phyloP scores from a whole-genome alignment of 768 basidiomycete species.

The Tricholoma sp. region DNA sequence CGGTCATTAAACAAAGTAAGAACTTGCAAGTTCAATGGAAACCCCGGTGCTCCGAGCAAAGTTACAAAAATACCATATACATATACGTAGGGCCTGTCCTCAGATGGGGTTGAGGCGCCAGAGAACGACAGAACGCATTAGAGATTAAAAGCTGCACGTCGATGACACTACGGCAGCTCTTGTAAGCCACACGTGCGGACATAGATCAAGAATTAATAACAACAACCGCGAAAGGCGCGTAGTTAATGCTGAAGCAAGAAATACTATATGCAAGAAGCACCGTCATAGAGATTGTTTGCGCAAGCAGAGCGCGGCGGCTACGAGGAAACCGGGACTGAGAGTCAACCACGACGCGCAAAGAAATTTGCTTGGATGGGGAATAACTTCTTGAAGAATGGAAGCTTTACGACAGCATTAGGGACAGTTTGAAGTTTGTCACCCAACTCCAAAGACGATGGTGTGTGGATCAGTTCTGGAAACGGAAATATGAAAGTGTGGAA shows the following conservation, averaged over 20 bases:
- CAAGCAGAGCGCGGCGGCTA: conserved; percentile 2
- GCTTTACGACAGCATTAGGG: background rate
- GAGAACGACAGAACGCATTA: background rate
- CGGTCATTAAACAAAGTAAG: conserved; percentile 17
- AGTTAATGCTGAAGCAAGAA: background rate
- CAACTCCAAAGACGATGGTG: background rate
- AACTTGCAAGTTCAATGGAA: conserved; percentile 6
- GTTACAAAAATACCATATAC: background rate
- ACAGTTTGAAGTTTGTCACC: background rate
- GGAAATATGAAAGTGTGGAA: background rate
- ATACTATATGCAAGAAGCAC: background rate
- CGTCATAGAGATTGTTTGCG: background rate
- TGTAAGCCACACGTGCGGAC: conserved; percentile 11
- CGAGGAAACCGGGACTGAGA: conserved; percentile 27
- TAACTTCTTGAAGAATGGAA: background rate
- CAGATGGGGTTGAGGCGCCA: background rate
- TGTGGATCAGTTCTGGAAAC: background rate
- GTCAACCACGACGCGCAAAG: background rate
- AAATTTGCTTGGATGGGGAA: background rate
- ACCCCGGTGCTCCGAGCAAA: conserved; percentile 3
- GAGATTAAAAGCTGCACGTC: background rate
- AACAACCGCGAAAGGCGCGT: background rate
- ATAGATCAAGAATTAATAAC: background rate
- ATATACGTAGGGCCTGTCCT: background rate
- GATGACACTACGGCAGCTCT: background rate